Conservation (phyloP, 495 filamentous ascomycete species). For the Penicillium steckii region DNA sequence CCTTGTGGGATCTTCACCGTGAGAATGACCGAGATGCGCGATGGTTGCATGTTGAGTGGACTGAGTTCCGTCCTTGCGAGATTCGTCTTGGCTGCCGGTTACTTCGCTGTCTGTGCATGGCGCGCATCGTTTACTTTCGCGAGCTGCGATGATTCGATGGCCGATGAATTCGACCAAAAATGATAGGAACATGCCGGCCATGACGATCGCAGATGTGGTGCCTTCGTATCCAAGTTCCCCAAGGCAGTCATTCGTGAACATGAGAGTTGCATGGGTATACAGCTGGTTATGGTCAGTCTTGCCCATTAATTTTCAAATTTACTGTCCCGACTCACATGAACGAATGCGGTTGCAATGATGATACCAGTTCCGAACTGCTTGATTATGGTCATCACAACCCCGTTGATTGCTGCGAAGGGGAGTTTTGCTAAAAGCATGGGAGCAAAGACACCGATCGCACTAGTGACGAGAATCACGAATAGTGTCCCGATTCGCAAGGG, state of each 20-base stretch:
- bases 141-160: conserved; percentile 45
- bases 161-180: conserved; percentile 61
- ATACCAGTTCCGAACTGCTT: conserved; percentile 76
- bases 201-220: conserved; percentile 59
- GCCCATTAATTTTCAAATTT: background rate
- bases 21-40: conserved; percentile 29
- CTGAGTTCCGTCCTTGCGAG: conserved; percentile 4
- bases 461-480: conserved; percentile 57
- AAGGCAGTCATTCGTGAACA: conserved; percentile 64
- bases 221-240: conserved; percentile 59
- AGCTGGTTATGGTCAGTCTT: conserved; percentile 40
- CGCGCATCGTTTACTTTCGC: background rate
- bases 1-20: conserved; percentile 26
- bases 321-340: conserved; percentile 50
- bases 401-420: conserved; percentile 34
- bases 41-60: conserved; percentile 11
- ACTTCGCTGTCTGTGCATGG: background rate
- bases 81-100: background rate
- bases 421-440: conserved; percentile 39
- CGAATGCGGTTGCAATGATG: conserved; percentile 68
- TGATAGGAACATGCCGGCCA: conserved; percentile 63
- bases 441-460: conserved; percentile 44
- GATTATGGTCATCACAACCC: conserved; percentile 45
- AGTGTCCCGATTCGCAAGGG: conserved; percentile 57
- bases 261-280: conserved; percentile 60